Conservation (phyloP, 75 land plant genomes). For the Adiantum capillusveneris region DNA sequence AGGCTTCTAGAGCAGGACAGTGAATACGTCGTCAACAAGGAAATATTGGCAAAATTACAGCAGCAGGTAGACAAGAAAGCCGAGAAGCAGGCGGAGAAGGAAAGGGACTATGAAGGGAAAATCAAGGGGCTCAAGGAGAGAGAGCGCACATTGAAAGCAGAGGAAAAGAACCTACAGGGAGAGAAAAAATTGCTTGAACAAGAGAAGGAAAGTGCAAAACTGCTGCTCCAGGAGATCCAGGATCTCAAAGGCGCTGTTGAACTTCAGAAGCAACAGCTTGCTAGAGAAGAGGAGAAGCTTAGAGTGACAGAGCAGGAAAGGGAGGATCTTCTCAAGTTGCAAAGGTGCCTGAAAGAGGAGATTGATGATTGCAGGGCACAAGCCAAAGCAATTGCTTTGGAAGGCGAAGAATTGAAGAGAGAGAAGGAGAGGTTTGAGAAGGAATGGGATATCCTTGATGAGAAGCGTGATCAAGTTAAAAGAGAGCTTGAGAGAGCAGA, state of each 20-base stretch:
- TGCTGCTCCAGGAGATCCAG: slow-evolving; percentile 23
- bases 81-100: slow-evolving; percentile 32
- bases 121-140: slow-evolving; percentile 24
- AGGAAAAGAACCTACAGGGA: slow-evolving; percentile 28
- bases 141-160: slow-evolving; percentile 17
- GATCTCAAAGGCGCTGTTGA: slow-evolving; percentile 35
- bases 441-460: slow-evolving; percentile 96
- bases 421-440: slow-evolving; percentile 84
- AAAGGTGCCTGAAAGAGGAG: slow-evolving; percentile 74
- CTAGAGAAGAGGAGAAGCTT: slow-evolving; percentile 39
- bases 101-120: slow-evolving; percentile 34
- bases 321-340: slow-evolving; percentile 44
- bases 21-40: slow-evolving; percentile 39
- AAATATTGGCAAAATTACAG: slow-evolving; percentile 27
- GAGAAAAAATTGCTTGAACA: slow-evolving; percentile 20
- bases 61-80: slow-evolving; percentile 28
- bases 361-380: slow-evolving; percentile 71
- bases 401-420: slow-evolving; percentile 52
- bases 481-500: slow-evolving; percentile 53
- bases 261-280: slow-evolving; percentile 38
- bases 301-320: slow-evolving; percentile 58
- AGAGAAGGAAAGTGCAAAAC: slow-evolving; percentile 37
- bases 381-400: slow-evolving; percentile 41
- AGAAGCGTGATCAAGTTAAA: slow-evolving; percentile 61
- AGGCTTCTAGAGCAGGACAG: slow-evolving; percentile 38